These are phyloP conservation scores for Chaetomium fimeti DNA, from an alignment of 495 filamentous ascomycete genomes.

Conservation along the genomic window DNA sequence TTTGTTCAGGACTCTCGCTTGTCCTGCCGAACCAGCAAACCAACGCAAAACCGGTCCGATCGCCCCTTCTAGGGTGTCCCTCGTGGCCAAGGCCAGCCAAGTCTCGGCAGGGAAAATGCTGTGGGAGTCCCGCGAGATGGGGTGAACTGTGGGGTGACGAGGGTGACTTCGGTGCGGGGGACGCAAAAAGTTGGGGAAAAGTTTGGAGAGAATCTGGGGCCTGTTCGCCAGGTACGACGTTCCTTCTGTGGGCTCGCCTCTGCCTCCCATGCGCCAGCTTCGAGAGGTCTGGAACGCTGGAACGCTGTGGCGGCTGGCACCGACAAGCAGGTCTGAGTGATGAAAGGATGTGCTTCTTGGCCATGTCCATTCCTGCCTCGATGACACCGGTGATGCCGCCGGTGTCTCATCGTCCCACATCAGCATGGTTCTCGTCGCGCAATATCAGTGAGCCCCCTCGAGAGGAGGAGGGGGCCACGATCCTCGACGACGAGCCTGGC, in stretches of 20 bases:
- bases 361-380: background rate
- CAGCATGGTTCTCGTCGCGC: conserved; percentile 1
- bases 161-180: conserved; percentile 19
- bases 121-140: conserved; percentile 11
- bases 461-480: conserved; percentile 7
- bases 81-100: conserved; percentile 28
- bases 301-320: background rate
- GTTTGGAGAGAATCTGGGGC: conserved; percentile 30
- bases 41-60: conserved; percentile 35
- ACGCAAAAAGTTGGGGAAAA: conserved; percentile 34
- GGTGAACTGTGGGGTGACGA: conserved; percentile 14
- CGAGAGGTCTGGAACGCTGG: conserved; percentile 4
- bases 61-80: conserved; percentile 20
- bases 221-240: conserved; percentile 4
- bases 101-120: conserved; percentile 25
- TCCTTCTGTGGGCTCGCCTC: too few relatives aligned
- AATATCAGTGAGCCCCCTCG: conserved; percentile 34
- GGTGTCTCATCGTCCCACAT: background rate
- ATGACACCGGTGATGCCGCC: conserved; percentile 7
- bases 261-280: background rate
- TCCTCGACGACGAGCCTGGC: conserved; percentile 27
- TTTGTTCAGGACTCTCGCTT: conserved; percentile 24
- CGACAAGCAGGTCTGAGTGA: too few relatives aligned
- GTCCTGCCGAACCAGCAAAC: conserved; percentile 21
- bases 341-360: background rate